Base-by-base conservation (phyloP, 768 basidiomycete species). In the Trametes cinnabarina region DNA sequence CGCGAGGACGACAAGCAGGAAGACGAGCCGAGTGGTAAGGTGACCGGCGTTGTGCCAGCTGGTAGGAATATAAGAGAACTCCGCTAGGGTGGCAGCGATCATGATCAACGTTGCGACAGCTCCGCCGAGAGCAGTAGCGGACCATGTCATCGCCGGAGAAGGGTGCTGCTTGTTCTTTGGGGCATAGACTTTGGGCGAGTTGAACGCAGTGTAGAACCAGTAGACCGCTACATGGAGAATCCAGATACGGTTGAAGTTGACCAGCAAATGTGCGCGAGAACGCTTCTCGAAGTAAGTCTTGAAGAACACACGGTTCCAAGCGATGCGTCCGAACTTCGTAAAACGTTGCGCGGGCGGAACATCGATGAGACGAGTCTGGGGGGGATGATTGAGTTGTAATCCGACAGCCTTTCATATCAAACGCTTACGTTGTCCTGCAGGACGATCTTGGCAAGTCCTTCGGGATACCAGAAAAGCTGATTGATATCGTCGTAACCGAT, bases 401-500 rank as follows among this genome's bases (percentile, higher is more conserved):
- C 8, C 28, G 9, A 58, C 20, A 37, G 9, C 9, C 14, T 48
- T 7, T 17, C 15, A 62, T 11, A 12, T 28, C 19, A 22, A n/a
- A 64, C 17, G 74, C 84, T 55, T 65, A 94, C 93, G 67, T 90
- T 91, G 71, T 98, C 94, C 34, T 77, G 80, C 28, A 98, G 81
- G 14, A 94, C 86, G 64, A 99, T 98, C 65, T 92, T 88, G 0
- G 92, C 90, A 51, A 99, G 82, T 49, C 97, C 97, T 72, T 99
- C 97, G 3, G 97, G 97, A 72, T 98, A 99, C 97, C 97, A 99
- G 76, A 99, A 99, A 22, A 98, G 78, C 69, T 99, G 97, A 72
- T 99, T 99, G 76, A 99, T 92, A 71, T 99, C 97, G 72, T 99
- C 97, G 70, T 99, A 99, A n/a, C 97, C 97, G 65, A 98, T 94